Base-by-base conservation (phyloP, 2,329 filamentous ascomycete genomes). In the Metarhizium rileyi region DNA sequence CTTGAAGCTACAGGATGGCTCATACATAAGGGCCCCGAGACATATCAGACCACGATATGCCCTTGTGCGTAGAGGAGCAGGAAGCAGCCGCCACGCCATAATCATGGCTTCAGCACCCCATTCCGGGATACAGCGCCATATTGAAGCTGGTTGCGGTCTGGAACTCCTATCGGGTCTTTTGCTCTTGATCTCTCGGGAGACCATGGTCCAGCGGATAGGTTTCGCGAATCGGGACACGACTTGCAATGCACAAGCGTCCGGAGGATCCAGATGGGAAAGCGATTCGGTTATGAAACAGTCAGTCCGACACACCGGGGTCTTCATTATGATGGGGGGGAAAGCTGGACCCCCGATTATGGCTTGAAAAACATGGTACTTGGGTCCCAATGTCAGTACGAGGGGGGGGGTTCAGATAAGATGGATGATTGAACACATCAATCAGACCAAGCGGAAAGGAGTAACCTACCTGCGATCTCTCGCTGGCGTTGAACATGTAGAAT, bases 401-500 rank as follows among this genome's bases (percentile, higher is more conserved):
- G n/a, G n/a, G n/a, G n/a, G n/a, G n/a, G n/a, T n/a, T n/a, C n/a
- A n/a, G n/a, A 12, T 40, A 16, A 6, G 16, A 5, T 43, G 10
- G 35, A 33, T 0, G 20, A 3, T 23, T 23, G 40, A 23, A 22
- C 38, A n/a, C 9, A 12, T 2, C 16, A 10, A 14, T 23, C 4
- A n/a, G 18, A n/a, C n/a, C 6, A 28, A 28, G 27, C 8, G 27
- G 8, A 28, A 33, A 41, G 26, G 38, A 36, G 16, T 38, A 14
- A 33, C 8, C 25, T 12, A 20, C 25, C 20, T 40, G 12, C 3
- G 35, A 46, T 33, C 26, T 26, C 45, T 47, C 20, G 40, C 25
- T 44, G 23, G 43, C 28, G 1, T 18, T 25, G 28, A 58, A 44
- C 26, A 51, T 23, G 43, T 52, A 56, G 46, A 49, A 52, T 36